These are phyloP conservation scores for Aspergillus piperis DNA, from an alignment of 2,329 filamentous ascomycete genomes.

Conservation along the genomic window DNA sequence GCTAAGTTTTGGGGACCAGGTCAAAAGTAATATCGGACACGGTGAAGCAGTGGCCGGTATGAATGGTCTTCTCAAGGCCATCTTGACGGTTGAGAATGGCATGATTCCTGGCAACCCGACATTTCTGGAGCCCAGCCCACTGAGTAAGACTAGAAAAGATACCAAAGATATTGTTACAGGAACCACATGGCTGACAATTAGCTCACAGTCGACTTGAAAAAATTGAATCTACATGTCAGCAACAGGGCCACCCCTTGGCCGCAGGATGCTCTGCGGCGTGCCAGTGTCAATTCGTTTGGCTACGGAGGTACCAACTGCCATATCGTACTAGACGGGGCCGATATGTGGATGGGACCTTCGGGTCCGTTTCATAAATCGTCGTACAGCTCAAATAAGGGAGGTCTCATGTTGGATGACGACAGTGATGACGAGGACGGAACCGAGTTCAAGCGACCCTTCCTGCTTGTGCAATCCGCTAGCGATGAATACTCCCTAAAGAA, in stretches of 20 bases:
- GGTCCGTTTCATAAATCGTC: background rate
- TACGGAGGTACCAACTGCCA: slow-evolving; percentile 24
- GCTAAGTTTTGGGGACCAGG: background rate
- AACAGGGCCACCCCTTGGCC: slow-evolving; percentile 22
- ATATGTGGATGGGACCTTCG: background rate
- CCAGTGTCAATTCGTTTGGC: slow-evolving; percentile 27
- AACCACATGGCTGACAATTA: too few species aligned
- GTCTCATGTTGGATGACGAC: too few species aligned
- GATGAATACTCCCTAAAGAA: slow-evolving; percentile 7
- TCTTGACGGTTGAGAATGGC: slow-evolving; percentile 28
- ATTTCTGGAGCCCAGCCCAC: slow-evolving; percentile 25
- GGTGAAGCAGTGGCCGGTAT: slow-evolving; percentile 29
- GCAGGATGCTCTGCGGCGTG: slow-evolving; percentile 8
- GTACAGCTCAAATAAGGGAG: background rate
- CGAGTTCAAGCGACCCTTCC: background rate
- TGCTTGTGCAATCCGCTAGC: slow-evolving; percentile 18
- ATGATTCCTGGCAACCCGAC: slow-evolving; percentile 31
- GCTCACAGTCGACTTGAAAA: slow-evolving; percentile 20
- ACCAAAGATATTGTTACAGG: too few species aligned
- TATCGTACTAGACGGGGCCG: slow-evolving; percentile 23
- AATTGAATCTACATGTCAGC: slow-evolving; percentile 18
- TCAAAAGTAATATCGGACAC: slow-evolving; percentile 34
- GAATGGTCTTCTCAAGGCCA: slow-evolving; percentile 28
- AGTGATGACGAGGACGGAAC: too few species aligned
- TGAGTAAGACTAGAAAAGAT: too few species aligned